A percentile compares a stretch with the other conserved stretches of the same genome.
Conservation (phyloP, 202 grass and related monocot genomes). For the Setaria italica region DNA sequence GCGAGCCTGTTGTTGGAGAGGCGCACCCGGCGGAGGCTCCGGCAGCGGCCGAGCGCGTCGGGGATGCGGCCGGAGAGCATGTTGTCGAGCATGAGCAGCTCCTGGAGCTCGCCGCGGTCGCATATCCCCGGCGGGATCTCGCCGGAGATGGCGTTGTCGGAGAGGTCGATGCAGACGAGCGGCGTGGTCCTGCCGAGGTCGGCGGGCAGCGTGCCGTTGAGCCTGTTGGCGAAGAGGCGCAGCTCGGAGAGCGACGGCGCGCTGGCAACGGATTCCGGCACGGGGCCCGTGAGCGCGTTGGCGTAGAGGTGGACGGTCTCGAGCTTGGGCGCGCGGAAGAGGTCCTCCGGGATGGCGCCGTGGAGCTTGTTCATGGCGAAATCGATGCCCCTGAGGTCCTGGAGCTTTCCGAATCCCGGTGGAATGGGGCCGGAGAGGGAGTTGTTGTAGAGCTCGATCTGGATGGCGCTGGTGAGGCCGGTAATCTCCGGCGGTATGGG, state of each 20-base stretch:
- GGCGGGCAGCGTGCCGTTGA: conserved; percentile 73
- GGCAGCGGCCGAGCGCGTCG: conserved; percentile 65
- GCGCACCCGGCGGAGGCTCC: conserved; percentile 69
- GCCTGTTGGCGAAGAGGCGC: conserved; percentile 72
- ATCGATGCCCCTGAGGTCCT: conserved; percentile 55
- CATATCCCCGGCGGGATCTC: conserved; percentile 72
- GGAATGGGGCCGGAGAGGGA: conserved; percentile 73
- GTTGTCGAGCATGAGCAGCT: conserved; percentile 81
- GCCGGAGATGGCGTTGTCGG: conserved; percentile 71
- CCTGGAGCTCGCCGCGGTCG: conserved; percentile 78
- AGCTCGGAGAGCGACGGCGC: conserved; percentile 65
- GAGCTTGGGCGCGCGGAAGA: conserved; percentile 62
- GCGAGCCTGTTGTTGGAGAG: conserved; percentile 67
- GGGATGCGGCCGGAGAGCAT: conserved; percentile 60
- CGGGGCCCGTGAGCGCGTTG: conserved; percentile 58
- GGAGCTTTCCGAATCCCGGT: conserved; percentile 53
- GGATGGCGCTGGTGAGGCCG: conserved; percentile 54
- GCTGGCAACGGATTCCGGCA: conserved; percentile 47
- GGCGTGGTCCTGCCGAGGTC: conserved; percentile 68
- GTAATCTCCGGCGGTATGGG: conserved; percentile 54
- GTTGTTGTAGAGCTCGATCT: conserved; percentile 96
- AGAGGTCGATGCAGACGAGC: conserved; percentile 70
- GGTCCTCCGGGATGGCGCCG: conserved; percentile 75
- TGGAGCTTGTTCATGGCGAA: conserved; percentile 71
- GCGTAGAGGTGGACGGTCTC: conserved; percentile 78